Percentiles rank a stretch among this genome's conserved stretches.
These are phyloP conservation scores for Mucor mucedo DNA, from an alignment of 371 early-diverging fungal genomes.

Conservation along the genomic window DNA sequence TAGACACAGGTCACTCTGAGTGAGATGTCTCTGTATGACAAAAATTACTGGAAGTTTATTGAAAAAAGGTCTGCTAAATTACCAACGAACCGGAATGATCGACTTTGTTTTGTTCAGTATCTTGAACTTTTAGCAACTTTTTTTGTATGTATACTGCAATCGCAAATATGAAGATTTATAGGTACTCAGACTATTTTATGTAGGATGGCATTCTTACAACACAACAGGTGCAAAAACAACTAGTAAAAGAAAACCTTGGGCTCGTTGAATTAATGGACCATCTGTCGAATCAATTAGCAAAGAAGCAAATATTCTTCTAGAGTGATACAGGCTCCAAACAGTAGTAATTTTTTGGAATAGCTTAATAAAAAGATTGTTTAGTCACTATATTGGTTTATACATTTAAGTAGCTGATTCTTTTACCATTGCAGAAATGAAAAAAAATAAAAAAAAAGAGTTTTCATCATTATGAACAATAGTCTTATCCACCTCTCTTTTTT, in stretches of 20 bases:
- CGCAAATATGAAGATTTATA: too few relatives aligned
- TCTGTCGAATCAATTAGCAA: constrained; percentile 5
- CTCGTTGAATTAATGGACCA: constrained; percentile 7
- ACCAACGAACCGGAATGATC: too few relatives aligned
- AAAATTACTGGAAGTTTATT: too few relatives aligned
- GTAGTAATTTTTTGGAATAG: background rate
- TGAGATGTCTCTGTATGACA: too few relatives aligned
- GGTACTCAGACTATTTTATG: too few relatives aligned
- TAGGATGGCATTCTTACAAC: constrained; percentile 4
- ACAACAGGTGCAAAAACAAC: constrained; percentile 9
- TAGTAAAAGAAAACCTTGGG: constrained; percentile 12
- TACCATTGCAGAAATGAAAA: background rate
- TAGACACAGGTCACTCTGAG: too few relatives aligned
- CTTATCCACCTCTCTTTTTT: too few relatives aligned
- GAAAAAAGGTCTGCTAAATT: too few relatives aligned
- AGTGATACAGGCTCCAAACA: background rate
- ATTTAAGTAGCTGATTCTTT: constrained; percentile 2
- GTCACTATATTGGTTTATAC: constrained; percentile 2
- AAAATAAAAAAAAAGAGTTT: constrained; percentile 1
- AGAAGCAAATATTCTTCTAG: constrained; percentile 3
- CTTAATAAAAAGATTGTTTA: too few relatives aligned
- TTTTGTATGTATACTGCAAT: too few relatives aligned
- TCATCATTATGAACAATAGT: background rate
- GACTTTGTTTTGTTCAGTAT: too few relatives aligned
- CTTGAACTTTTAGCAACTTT: too few relatives aligned